Percentiles rank a stretch among this genome's conserved stretches.
These are phyloP conservation scores for Globisporangium irregulare DNA, from an alignment of 352 stramenopile genomes.

Conservation along the genomic window DNA sequence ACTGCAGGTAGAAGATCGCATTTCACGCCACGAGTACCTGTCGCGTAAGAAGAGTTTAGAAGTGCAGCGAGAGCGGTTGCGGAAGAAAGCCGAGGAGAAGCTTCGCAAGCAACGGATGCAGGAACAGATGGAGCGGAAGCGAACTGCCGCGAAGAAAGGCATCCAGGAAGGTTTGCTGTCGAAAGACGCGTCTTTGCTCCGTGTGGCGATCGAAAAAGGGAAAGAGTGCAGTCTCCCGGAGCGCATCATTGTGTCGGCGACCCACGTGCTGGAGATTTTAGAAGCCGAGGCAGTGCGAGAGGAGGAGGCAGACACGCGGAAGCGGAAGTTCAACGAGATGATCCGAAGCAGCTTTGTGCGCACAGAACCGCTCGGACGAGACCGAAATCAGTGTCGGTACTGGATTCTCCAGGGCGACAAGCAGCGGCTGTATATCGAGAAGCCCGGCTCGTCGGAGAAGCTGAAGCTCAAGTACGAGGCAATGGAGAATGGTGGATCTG, in stretches of 20 bases:
- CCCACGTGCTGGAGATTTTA: slow-evolving; percentile 74
- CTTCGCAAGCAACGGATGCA: slow-evolving; percentile 60
- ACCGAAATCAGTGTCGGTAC: slow-evolving; percentile 55
- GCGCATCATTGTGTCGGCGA: slow-evolving; percentile 64
- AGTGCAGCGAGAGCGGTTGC: slow-evolving; percentile 54
- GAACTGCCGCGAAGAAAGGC: slow-evolving; percentile 51
- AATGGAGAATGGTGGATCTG: slow-evolving; percentile 5
- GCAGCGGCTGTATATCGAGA: slow-evolving; percentile 68
- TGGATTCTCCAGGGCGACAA: slow-evolving; percentile 75
- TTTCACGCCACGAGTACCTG: slow-evolving; percentile 83
- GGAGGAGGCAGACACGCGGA: slow-evolving; percentile 56
- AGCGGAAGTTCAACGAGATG: slow-evolving; percentile 57
- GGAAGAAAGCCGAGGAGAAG: slow-evolving; percentile 51
- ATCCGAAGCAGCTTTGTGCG: slow-evolving; percentile 72
- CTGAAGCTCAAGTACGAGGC: slow-evolving; percentile 48
- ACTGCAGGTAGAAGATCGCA: slow-evolving; percentile 52
- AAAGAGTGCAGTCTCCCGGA: slow-evolving; percentile 64
- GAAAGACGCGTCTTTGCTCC: slow-evolving; percentile 55
- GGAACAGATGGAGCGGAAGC: slow-evolving; percentile 68
- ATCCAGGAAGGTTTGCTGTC: slow-evolving; percentile 63
- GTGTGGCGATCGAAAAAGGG: slow-evolving; percentile 62
- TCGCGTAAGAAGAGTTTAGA: slow-evolving; percentile 73
- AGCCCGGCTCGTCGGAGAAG: slow-evolving; percentile 35
- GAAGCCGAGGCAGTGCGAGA: slow-evolving; percentile 66
- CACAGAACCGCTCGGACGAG: slow-evolving; percentile 67